Percentiles rank a stretch among this genome's conserved stretches.
phyloP scores from a whole-genome alignment of 768 basidiomycete genomes.

The Russula ochroleuca region DNA sequence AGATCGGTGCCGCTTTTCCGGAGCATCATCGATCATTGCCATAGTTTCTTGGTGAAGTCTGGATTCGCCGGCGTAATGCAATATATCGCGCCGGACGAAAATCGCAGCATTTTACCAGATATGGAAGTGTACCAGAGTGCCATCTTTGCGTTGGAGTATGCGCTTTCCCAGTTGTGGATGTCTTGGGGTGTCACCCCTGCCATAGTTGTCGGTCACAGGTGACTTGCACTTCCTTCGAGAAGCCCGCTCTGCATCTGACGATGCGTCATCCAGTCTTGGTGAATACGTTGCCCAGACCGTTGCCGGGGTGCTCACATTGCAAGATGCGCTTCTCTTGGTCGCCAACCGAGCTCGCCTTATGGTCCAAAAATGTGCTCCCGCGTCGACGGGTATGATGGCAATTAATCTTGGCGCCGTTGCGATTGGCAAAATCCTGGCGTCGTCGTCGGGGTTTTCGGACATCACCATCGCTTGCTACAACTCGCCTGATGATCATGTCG shows the following conservation, averaged over 20 bases:
- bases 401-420: conserved; percentile 40
- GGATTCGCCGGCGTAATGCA: conserved; percentile 50
- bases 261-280: conserved; percentile 50
- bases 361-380: conserved; percentile 42
- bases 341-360: conserved; percentile 57
- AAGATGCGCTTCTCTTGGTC: conserved; percentile 54
- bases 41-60: conserved; percentile 43
- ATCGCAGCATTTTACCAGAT: conserved; percentile 28
- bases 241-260: conserved; percentile 11
- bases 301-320: conserved; percentile 54
- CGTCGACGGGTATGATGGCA: conserved; percentile 58
- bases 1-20: conserved; percentile 45
- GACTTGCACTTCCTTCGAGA: conserved; percentile 24
- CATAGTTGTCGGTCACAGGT: conserved; percentile 75
- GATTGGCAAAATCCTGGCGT: conserved; percentile 37
- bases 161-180: conserved; percentile 59
- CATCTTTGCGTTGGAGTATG: conserved; percentile 59
- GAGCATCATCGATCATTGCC: conserved; percentile 53
- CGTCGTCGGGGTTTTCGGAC: conserved; percentile 36
- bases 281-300: conserved; percentile 69
- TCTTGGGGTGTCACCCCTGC: conserved; percentile 60
- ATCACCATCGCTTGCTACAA: conserved; percentile 60
- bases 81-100: conserved; percentile 34
- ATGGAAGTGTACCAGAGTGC: conserved; percentile 48
- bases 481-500: conserved; percentile 49